These are phyloP conservation scores for Phytophthora melonis DNA, from an alignment of 352 stramenopile species.

Conservation along the genomic window DNA sequence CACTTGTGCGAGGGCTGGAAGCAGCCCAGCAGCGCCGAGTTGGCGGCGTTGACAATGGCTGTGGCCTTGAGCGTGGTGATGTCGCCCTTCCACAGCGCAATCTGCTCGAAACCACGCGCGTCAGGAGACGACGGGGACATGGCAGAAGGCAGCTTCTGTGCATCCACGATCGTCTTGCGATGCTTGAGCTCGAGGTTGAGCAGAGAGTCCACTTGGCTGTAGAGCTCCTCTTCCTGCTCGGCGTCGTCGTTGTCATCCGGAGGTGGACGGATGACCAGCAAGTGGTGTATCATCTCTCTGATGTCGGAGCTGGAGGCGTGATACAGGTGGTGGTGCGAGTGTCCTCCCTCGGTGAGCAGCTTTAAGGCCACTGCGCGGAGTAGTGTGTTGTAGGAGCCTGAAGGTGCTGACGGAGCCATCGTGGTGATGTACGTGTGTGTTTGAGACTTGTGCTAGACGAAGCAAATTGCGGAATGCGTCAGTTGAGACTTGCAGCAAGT, in stretches of 20 bases:
- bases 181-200: conserved; percentile 37
- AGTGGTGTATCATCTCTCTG: conserved; percentile 61
- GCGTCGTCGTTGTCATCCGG: conserved; percentile 37
- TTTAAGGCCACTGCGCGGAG: conserved; percentile 38
- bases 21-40: conserved; percentile 70
- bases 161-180: conserved; percentile 34
- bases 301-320: conserved; percentile 51
- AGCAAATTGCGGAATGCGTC: conserved; percentile 32
- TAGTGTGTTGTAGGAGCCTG: conserved; percentile 43
- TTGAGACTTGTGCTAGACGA: conserved; percentile 6
- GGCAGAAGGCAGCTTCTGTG: conserved; percentile 20
- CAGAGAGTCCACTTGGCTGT: conserved; percentile 41
- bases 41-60: conserved; percentile 77
- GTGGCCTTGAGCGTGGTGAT: conserved; percentile 70
- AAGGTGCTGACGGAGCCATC: conserved; percentile 24
- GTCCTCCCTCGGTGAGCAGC: conserved; percentile 48
- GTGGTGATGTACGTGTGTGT: background rate
- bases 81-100: conserved; percentile 72
- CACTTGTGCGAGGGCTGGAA: conserved; percentile 77
- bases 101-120: conserved; percentile 37
- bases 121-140: conserved; percentile 9
- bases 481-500: conserved; percentile 9
- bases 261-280: conserved; percentile 52
- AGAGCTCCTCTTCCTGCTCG: conserved; percentile 48
- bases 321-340: conserved; percentile 50